phyloP scores from a whole-genome alignment of 495 filamentous ascomycete genomes.

The Glarea lozoyensis region DNA sequence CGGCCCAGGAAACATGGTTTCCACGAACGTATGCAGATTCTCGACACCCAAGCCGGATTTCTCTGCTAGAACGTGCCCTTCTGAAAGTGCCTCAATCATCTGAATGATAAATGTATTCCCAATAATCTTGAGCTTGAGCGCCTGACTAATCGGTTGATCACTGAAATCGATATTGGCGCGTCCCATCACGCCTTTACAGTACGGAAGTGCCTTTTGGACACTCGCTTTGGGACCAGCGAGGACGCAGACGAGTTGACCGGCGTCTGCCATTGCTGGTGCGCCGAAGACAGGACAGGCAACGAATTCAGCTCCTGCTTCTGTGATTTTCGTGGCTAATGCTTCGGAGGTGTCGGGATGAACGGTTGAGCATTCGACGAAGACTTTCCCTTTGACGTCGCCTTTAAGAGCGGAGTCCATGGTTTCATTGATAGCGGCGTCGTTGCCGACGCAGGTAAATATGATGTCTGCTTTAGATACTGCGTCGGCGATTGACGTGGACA shows the following conservation, averaged over 20 bases:
- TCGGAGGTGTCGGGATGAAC: constrained; percentile 78
- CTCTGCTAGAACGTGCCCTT: constrained; percentile 70
- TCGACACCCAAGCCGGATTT: constrained; percentile 67
- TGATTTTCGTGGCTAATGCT: constrained; percentile 43
- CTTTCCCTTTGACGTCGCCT: constrained; percentile 53
- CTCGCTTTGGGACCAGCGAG: constrained; percentile 56
- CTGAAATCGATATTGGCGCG: constrained; percentile 61
- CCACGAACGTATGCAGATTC: constrained; percentile 59
- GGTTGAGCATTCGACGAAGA: constrained; percentile 82
- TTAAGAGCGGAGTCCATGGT: constrained; percentile 46
- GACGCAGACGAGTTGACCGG: constrained; percentile 66
- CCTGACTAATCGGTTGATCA: constrained; percentile 47
- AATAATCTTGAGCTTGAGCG: constrained; percentile 65
- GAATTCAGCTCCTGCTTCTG: constrained; percentile 56
- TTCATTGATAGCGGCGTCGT: constrained; percentile 60
- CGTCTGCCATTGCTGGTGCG: constrained; percentile 68
- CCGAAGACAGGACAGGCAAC: constrained; percentile 79
- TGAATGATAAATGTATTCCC: constrained; percentile 84
- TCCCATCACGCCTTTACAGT: constrained; percentile 70
- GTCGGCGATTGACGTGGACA: constrained; percentile 51
- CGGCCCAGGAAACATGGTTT: constrained; percentile 45
- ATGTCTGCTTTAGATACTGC: constrained; percentile 63
- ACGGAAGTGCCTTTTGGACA: constrained; percentile 60
- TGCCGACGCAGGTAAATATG: constrained; percentile 76
- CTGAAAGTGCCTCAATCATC: constrained; percentile 70